Evolutionary conservation across 805 yeast species (phyloP).

Genomic region (Candida incommunis): DNA sequence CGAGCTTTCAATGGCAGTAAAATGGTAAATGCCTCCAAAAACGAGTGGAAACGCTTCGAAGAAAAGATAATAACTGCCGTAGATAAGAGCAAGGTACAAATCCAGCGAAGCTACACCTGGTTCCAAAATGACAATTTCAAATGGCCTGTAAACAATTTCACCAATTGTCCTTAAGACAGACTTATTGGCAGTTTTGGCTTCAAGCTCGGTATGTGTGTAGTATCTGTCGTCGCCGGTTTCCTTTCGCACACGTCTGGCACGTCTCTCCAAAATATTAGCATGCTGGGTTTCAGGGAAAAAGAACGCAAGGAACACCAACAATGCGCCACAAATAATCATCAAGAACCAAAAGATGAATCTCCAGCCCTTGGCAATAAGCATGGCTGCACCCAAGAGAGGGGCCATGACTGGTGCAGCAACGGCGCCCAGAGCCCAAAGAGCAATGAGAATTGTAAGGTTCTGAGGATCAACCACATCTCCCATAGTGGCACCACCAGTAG

Average conservation of each 20-base stretch:
- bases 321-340: constrained; percentile 25
- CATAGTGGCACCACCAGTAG: constrained; percentile 45
- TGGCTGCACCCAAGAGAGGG: constrained; percentile 41
- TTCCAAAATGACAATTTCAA: constrained; percentile 33
- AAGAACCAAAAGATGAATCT: constrained; percentile 43
- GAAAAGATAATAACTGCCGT: constrained; percentile 40
- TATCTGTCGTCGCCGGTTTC: constrained; percentile 26
- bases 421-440: constrained; percentile 39
- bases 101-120: constrained; percentile 44
- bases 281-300: constrained; percentile 37
- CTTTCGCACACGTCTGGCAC: constrained; percentile 33
- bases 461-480: constrained; percentile 34
- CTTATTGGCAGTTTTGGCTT: constrained; percentile 4
- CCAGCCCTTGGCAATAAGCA: constrained; percentile 34
- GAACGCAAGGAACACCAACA: constrained; percentile 23
- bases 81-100: constrained; percentile 35
- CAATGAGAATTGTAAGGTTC: constrained; percentile 32
- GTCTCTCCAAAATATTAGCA: constrained; percentile 31
- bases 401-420: constrained; percentile 43
- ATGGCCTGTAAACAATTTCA: constrained; percentile 23
- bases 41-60: constrained; percentile 52
- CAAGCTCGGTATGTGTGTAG: constrained; percentile 9
- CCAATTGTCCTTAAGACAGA: constrained; percentile 16
- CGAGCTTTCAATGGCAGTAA: constrained; percentile 34
- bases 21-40: constrained; percentile 30